Conservation (phyloP, 2,329 filamentous ascomycete species). For the Mycosphaerella arachidis region DNA sequence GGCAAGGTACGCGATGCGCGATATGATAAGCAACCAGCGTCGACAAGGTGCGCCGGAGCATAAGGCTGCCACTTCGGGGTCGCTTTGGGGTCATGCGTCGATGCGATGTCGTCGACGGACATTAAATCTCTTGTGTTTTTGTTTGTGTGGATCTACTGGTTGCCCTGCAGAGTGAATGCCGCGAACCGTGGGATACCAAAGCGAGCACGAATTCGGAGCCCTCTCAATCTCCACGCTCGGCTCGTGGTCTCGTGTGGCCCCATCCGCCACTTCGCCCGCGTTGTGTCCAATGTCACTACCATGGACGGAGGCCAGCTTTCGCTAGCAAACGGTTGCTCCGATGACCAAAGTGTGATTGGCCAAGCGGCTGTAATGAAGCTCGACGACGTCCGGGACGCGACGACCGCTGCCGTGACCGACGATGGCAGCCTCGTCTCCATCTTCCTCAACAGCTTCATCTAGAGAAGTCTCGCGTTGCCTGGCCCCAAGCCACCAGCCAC, state of each 20-base stretch:
- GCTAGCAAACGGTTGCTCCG: not conserved
- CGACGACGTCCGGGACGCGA: not conserved
- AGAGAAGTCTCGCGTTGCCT: not conserved
- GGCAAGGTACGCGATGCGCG: not conserved
- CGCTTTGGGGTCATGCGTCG: not conserved
- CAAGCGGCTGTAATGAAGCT: not conserved
- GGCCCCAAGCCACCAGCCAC: not conserved
- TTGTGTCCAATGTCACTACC: not conserved
- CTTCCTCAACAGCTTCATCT: not conserved
- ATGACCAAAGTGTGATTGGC: not conserved
- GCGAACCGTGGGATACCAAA: not conserved
- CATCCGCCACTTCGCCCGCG: not conserved
- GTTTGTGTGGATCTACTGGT: constrained; percentile 8
- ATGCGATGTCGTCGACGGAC: not conserved
- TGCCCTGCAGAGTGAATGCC: constrained; percentile 6
- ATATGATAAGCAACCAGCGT: not conserved
- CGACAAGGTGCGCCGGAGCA: not conserved
- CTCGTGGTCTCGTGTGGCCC: constrained; percentile 12
- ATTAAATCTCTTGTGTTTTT: constrained; percentile 3
- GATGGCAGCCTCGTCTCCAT: not conserved
- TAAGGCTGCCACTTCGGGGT: not conserved
- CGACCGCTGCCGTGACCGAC: not conserved
- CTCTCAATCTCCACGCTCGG: constrained; percentile 20
- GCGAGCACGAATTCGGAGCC: constrained; percentile 3
- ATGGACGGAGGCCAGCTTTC: not conserved